Evolutionary conservation across 306 rosid genomes (phyloP), one percentile per base, ranked within the genome.

Genomic region (Trifolium subterraneum): DNA sequence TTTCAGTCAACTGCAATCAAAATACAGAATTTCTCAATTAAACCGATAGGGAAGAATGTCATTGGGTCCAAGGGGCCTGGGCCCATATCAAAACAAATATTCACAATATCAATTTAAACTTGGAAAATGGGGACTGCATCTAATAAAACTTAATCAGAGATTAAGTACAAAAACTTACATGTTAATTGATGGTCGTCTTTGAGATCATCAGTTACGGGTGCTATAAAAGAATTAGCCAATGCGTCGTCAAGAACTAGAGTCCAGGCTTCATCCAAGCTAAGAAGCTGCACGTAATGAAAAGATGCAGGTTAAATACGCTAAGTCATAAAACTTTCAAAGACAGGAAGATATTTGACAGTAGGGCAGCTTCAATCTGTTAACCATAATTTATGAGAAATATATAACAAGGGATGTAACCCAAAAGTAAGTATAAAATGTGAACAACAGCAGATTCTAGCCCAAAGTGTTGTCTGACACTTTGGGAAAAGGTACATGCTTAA

Each of bases 211-310:
- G 97, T 92, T 35, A 63, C 92, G 2, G 97, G 99, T 62, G 99
- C 96, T 23, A 94, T 14, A 72, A 94, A 94, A 48, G 97, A 94
- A 79, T 94, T 94, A 63, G 97, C 92, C 66, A 94, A 74, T 60
- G 97, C 97, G 64, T 94, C 99, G 68, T 94, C 99, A 29, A 94
- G 91, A 84, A 92, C 82, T 64, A 94, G 82, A 36, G 92, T 94
- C 96, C 97, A 94, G 48, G 96, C 84, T 61, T 87, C 85, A 78
- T 87, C 95, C 84, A 94, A 85, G 66, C 85, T 80, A 80, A 92
- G 83, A 84, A 92, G 97, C 99, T 92, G 86, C 86, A 88, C 44
- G 70, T 51, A 61, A 64, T 38, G 66, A 63, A 63, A 84, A 78
- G 55, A 80, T 22, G 56, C 16, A 45, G 10, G 45, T 36, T 9